Evolutionary conservation across 192 early-diverging fungal genomes (phyloP), one percentile per base, ranked within the genome.

Genomic region (Mortierella hygrophila): DNA sequence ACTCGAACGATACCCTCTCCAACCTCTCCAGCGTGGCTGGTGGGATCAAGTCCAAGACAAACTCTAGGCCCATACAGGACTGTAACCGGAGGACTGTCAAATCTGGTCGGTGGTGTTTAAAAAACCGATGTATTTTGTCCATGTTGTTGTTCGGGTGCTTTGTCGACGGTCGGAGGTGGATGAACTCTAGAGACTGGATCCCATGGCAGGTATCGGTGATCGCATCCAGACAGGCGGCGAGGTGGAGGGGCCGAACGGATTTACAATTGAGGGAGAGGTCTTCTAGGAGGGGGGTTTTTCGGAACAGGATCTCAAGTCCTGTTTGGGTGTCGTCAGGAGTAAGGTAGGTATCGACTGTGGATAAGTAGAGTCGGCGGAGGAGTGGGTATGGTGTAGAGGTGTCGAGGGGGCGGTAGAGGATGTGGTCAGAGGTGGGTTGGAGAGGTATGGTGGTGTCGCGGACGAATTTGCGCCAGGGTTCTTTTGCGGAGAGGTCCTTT

Each of bases 381-480:
- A 3, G 68, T 21, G 38, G 38, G 21, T 16, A 37, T 49, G n/a
- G 26, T n/a, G 20, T 42, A 3, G 63, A n/a, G 3, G 16, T 29
- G 44, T 10, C 32, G n/a, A 29, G n/a, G 8, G 60, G 3, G 60
- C 26, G 26, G 60, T 3, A 29, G n/a, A 65, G 60, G 13, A 65
- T 8, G 60, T 29, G 9, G 9, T 65, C 29, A 3, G n/a, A 11
- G 26, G 60, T 8, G 11, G 10, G 2, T 32, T 26, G n/a, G 29
- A 32, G 10, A 26, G 11, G 29, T 1, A 15, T 13, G 29, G n/a
- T 15, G 26, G n/a, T 65, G 32, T 21, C 44, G 21, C 2, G 42
- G 20, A 68, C 52, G 42, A 81, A 81, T 52, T 75, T 81, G 2
- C 80, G 73, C 80, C 80, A 75, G 21, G 80, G 73, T 23, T 81